Conservation (phyloP, 1,284 basidiomycete genomes). For the Melampsora larici-populina region DNA sequence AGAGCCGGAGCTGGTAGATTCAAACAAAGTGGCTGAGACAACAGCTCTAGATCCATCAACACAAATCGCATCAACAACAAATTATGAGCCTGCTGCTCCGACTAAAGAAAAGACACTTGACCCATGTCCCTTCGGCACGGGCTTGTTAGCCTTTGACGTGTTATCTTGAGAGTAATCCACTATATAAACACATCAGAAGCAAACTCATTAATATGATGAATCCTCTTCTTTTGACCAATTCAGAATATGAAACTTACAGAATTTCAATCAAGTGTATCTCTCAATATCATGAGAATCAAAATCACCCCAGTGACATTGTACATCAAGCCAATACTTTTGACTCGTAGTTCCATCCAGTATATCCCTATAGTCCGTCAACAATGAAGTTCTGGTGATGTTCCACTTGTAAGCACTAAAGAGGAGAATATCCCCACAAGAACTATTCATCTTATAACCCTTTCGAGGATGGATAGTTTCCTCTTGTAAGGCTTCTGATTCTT, state of each 20-base stretch:
- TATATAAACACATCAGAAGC: conserved; percentile 61
- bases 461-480: conserved; percentile 98
- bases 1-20: background rate
- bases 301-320: conserved; percentile 95
- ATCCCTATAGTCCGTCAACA: conserved; percentile 94
- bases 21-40: background rate
- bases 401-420: conserved; percentile 77
- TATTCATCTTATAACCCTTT: conserved; percentile 98
- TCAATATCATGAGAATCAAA: conserved; percentile 99
- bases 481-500: conserved; percentile 95
- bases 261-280: conserved; percentile 44
- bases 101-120: background rate
- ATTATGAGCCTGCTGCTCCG: background rate
- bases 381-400: conserved; percentile 96
- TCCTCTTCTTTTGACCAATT: conserved; percentile 49
- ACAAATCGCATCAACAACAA: background rate
- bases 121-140: no score
- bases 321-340: conserved; percentile 99
- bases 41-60: background rate
- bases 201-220: conserved; percentile 97
- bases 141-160: no score
- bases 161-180: conserved; percentile 68
- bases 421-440: conserved; percentile 86
- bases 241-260: conserved; percentile 18
- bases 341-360: conserved; percentile 93